phyloP scores from a whole-genome alignment of 495 filamentous ascomycete species.

The Hypoxylon rickii region DNA sequence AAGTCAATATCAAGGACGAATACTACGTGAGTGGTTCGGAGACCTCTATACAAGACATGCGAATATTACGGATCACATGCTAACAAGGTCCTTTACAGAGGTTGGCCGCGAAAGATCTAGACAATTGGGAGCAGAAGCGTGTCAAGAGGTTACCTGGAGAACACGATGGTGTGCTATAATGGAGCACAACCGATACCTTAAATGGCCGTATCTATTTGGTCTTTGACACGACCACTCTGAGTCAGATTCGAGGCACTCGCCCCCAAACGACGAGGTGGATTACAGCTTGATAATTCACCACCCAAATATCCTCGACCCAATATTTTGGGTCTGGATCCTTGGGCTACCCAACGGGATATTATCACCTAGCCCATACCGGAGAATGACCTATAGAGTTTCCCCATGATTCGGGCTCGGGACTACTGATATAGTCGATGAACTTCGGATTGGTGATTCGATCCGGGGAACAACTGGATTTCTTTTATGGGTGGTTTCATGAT shows the following conservation, averaged over 20 bases:
- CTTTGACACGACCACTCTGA: background rate
- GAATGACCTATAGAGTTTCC: background rate
- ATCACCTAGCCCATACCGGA: background rate
- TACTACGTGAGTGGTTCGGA: slow-evolving; percentile 75
- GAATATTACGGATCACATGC: background rate
- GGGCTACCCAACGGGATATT: background rate
- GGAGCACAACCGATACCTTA: background rate
- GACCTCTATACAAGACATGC: background rate
- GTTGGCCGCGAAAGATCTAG: slow-evolving; percentile 86
- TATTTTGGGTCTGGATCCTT: background rate
- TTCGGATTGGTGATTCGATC: too few species aligned
- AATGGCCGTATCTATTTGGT: background rate
- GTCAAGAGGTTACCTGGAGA: slow-evolving; percentile 88
- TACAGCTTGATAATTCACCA: background rate
- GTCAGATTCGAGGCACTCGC: background rate
- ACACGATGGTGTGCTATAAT: slow-evolving; percentile 79
- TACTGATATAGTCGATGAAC: too few species aligned
- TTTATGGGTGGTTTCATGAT: too few species aligned
- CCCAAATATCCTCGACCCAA: background rate
- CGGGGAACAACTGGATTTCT: too few species aligned
- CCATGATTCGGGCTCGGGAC: too few species aligned
- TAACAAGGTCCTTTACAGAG: slow-evolving; percentile 55
- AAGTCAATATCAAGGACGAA: slow-evolving; percentile 82
- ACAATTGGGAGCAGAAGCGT: slow-evolving; percentile 95
- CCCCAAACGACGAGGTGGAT: background rate